Base-by-base conservation (phyloP, 148 eudicot species). In the Rhododendron ferrugineum region DNA sequence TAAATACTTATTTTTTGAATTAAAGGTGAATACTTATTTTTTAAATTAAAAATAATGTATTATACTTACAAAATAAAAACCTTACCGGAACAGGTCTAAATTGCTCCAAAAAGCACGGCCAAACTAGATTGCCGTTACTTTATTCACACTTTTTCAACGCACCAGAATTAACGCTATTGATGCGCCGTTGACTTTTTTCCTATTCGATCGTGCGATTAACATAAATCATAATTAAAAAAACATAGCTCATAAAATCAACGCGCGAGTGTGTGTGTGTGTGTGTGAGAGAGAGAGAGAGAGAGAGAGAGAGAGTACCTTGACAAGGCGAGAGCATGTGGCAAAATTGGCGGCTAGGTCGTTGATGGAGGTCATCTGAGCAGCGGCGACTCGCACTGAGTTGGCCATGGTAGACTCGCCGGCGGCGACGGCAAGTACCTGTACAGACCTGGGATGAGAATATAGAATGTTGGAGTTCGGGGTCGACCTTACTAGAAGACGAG, bases 301-400 rank as follows among this genome's bases (percentile, higher is more conserved):
- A 44, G 49, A 80, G 37, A 15, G 7, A 46, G 80, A 50, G 46
- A 10, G 52, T 75, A 93, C 96, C 94, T 93, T 91, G 73, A 91
- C 92, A 64, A 95, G 97, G 90, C 92, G 94, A 84, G 94, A 91
- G 82, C 98, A 95, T 86, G 97, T 93, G 86, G 94, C 87, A 88
- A 93, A 95, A 87, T 95, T 95, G 94, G 91, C 83, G 88, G 92
- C 90, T 81, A 94, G 90, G 77, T 95, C 95, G 83, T 94, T 94
- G 94, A 93, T 85, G 40, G 98, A 94, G 78, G 98, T 95, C 95
- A 95, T 95, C 92, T 95, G 97, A 79, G 95, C 98, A 87, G 94
- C 97, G 86, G 98, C 97, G 78, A 95, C 93, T 77, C 94, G 91
- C 81, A 91, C 90, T 75, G 93, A 87, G 86, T 87, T 92, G 81